Evolutionary conservation across 1,284 basidiomycete genomes (phyloP).

Genomic region (Takashimella koratensis): DNA sequence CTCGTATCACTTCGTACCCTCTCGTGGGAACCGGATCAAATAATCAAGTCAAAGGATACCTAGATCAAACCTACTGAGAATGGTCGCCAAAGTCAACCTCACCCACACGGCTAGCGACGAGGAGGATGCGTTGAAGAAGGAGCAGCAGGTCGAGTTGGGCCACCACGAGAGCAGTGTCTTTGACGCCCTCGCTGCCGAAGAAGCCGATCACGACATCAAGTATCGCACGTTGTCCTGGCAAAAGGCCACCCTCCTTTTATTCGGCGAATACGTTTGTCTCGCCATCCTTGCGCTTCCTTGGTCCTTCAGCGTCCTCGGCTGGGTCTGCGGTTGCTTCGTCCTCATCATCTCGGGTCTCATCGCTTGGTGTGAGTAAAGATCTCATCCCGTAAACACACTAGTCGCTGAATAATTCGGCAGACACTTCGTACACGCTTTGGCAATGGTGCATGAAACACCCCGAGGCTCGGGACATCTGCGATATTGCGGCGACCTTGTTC

Average conservation of each 20-base stretch:
- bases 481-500: slow-evolving; percentile 58
- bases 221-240: slow-evolving; percentile 42
- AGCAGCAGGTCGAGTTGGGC: no score
- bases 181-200: slow-evolving; percentile 30
- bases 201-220: slow-evolving; percentile 35
- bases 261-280: slow-evolving; percentile 47
- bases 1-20: no score
- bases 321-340: slow-evolving; percentile 53
- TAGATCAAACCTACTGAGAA: no score
- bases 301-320: slow-evolving; percentile 40
- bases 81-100: no score
- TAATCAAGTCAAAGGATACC: no score
- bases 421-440: slow-evolving; percentile 43
- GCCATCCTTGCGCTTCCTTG: slow-evolving; percentile 46
- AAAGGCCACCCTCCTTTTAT: slow-evolving; percentile 43
- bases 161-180: no score
- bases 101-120: no score
- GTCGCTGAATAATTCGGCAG: slow-evolving; percentile 8
- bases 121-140: no score
- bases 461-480: slow-evolving; percentile 60
- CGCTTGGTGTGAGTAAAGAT: slow-evolving; percentile 34
- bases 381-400: neutral
- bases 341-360: slow-evolving; percentile 56
- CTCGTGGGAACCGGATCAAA: no score
- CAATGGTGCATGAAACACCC: slow-evolving; percentile 61